Evolutionary conservation across 441 rosid species (phyloP), one percentile per base, ranked within the genome.

Genomic region (Rhodomyrtus psidioides): DNA sequence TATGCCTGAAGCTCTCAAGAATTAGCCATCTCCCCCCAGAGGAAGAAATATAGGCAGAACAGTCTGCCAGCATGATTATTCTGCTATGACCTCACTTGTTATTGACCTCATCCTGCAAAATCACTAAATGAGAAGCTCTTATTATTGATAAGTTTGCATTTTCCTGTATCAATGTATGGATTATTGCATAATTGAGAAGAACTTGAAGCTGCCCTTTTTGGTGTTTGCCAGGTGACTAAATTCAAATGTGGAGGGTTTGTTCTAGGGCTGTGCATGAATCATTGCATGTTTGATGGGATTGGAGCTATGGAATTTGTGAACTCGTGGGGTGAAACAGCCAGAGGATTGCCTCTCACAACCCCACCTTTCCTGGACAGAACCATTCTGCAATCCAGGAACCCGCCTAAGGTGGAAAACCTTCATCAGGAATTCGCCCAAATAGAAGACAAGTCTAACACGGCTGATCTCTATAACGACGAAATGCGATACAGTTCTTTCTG

Each of bases 261-360:
- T 82, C 97, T 96, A 55, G 98, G 98, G 75, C 88, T 96, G 57
- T 92, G 94, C 89, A 91, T 94, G 95, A 96, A 94, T 84, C 98
- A 96, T 81, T 94, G 97, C 54, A 93, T 95, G 95, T 94, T 94
- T 60, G 98, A 96, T 88, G 98, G 98, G 9, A 94, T 95, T 86
- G 98, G 95, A 51, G 98, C 98, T 6, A 95, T 96, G 98, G 98
- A 96, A 84, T 96, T 96, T 88, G 98, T 96, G 83, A 95, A 93
- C 88, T 94, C 98, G 44, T 96, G 98, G 98, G 98, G 95, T n/a
- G 97, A 95, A 91, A 90, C 90, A 54, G 97, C 98, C 81, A 91
- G 98, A 91, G 97, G 96, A 27, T 86, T 94, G 86, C 93, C 96
- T n/a, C 86, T 94, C 53, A 60, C 92, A n/a, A 85, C 90, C 82